Base-by-base conservation (phyloP, 495 filamentous ascomycete genomes). In the Tuber borchii region DNA sequence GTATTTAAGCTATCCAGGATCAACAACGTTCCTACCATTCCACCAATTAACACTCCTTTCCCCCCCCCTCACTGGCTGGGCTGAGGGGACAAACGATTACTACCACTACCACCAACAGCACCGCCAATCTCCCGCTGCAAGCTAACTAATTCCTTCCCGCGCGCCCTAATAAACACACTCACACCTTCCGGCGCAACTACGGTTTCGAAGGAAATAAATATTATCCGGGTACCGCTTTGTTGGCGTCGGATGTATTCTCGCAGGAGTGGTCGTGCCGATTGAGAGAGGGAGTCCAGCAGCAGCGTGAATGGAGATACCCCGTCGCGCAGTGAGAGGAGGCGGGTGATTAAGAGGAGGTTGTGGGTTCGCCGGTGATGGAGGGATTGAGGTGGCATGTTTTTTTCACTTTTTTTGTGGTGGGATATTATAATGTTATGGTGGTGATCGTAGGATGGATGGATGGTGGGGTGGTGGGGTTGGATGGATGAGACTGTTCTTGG, bases 251-350 rank as follows among this genome's bases (percentile, higher is more conserved):
- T 89, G 82, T 93, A 94, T 84, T 96, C 92, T 37, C 86, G 84
- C 3, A 95, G 76, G 46, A 97, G 83, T 9, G 91, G 91, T 39
- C 85, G 87, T 19, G 90, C 91, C 37, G 91, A 90, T 84, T 97
- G 95, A 84, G 96, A 94, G 56, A 97, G 84, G 22, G 88, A 92
- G 85, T 97, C 95, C 73, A 95, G 86, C 12, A 98, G 84, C 42
- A 97, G 84, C 0, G 94, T 97, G 70, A 98, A 90, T 2, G 94
- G 95, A 43, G 93, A 96, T 2, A 90, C 90, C 34, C 88, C 90
- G 82, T 97, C 93, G 45, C 92, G 86, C 20, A 92, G 84, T 78
- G 89, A 90, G 72, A 98, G 87, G 3, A 97, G 85, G 76, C 94
- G 95, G 73, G 93, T 93, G 56, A 97, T 90, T 2, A 97, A 85